Conservation (phyloP, 2,329 filamentous ascomycete species). For the Alternaria triticimaculans region DNA sequence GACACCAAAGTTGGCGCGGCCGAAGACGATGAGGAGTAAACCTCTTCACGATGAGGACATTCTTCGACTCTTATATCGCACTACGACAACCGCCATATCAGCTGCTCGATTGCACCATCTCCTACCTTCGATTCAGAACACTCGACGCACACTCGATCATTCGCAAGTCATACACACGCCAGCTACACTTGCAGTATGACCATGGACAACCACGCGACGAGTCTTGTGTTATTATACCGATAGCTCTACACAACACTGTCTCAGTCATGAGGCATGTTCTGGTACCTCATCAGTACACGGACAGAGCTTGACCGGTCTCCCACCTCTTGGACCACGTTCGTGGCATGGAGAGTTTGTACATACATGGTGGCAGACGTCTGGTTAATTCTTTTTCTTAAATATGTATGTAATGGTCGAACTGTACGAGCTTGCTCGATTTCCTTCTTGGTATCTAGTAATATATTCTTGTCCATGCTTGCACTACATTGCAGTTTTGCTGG, state of each 20-base stretch:
- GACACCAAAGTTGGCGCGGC: not conserved
- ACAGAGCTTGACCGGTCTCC: slow-evolving; percentile 11
- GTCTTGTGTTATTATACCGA: slow-evolving; percentile 6
- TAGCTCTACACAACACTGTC: slow-evolving; percentile 8
- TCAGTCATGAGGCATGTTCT: not conserved
- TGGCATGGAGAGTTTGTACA: slow-evolving; percentile 2
- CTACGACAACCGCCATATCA: not conserved
- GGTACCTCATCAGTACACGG: not conserved
- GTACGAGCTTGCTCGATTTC: not conserved
- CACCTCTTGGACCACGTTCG: not conserved
- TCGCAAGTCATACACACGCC: not conserved
- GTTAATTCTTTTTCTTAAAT: slow-evolving; percentile 12
- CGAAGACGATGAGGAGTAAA: slow-evolving; percentile 1
- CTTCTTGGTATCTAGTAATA: not conserved
- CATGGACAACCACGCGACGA: not conserved
- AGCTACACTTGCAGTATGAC: not conserved
- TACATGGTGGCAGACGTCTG: not conserved
- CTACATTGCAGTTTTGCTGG: not conserved
- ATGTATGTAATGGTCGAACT: not conserved
- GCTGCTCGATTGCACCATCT: not conserved
- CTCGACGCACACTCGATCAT: not conserved
- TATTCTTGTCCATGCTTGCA: not conserved
- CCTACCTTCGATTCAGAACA: slow-evolving; percentile 2
- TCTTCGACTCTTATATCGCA: not conserved
- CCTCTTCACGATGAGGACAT: not conserved